Evolutionary conservation across 257 asterid genomes (phyloP).

Genomic region (Jacaranda copaia): DNA sequence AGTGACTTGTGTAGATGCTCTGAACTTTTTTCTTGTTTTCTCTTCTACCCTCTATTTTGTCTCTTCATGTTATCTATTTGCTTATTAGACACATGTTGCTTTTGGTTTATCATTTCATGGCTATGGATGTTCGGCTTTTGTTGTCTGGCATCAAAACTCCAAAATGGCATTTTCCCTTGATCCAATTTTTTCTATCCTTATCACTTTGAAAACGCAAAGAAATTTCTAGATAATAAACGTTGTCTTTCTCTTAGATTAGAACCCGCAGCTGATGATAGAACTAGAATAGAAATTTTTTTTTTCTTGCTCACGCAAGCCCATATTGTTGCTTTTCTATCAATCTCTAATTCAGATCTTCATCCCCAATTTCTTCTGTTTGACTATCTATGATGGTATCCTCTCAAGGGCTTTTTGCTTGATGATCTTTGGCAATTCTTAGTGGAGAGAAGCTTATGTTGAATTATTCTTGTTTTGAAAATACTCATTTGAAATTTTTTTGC

Average conservation of each 20-base stretch:
- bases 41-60: background rate
- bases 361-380: background rate
- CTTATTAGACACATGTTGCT: background rate
- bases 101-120: constrained; percentile 21
- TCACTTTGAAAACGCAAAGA: too few relatives aligned
- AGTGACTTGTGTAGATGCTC: background rate
- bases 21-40: background rate
- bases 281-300: too few relatives aligned
- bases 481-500: constrained; percentile 21
- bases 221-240: too few relatives aligned
- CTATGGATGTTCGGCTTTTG: constrained; percentile 18
- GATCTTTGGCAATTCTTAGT: background rate
- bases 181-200: too few relatives aligned
- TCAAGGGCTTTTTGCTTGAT: background rate
- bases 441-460: background rate
- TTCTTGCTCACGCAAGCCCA: too few relatives aligned
- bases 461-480: constrained; percentile 13
- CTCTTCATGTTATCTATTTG: background rate
- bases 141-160: background rate
- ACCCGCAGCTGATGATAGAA: too few relatives aligned
- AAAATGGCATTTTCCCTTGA: too few relatives aligned
- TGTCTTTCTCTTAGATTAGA: too few relatives aligned
- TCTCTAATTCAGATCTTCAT: too few relatives aligned
- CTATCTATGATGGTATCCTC: background rate
- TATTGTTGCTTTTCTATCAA: too few relatives aligned